These are phyloP conservation scores for Epichloe sibirici DNA, from an alignment of 2,329 filamentous ascomycete species.

Conservation along the genomic window DNA sequence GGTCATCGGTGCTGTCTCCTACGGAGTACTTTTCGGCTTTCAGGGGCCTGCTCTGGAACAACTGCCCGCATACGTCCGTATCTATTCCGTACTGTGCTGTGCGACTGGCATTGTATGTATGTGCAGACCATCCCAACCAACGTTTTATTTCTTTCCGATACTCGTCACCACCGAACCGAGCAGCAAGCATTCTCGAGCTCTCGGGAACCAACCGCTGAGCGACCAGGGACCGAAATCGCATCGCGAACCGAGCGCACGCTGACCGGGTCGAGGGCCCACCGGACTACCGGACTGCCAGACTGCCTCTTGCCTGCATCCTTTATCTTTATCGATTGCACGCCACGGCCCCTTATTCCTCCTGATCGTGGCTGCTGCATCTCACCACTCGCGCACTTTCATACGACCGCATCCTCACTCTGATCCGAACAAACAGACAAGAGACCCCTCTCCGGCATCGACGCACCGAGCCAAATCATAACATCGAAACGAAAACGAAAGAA, in stretches of 20 bases:
- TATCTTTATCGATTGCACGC: background rate
- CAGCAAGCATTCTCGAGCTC: background rate
- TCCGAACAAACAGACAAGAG: too few relatives aligned
- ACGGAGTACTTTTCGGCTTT: background rate
- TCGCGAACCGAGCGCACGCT: background rate
- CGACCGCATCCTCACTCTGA: background rate
- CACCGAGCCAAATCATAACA: background rate
- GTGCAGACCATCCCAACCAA: background rate
- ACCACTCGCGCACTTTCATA: background rate
- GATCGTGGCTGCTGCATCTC: background rate
- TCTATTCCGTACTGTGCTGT: too few relatives aligned
- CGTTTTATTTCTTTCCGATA: background rate
- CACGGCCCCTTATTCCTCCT: background rate
- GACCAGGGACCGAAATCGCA: background rate
- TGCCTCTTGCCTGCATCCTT: background rate
- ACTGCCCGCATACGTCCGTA: constrained; percentile 1
- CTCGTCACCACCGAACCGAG: background rate
- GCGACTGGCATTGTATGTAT: too few relatives aligned
- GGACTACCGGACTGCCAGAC: too few relatives aligned
- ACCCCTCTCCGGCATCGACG: background rate
- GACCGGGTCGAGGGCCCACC: too few relatives aligned
- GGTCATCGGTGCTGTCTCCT: background rate
- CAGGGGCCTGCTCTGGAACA: constrained; percentile 5
- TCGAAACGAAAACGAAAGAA: background rate
- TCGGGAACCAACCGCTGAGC: background rate